Base-by-base conservation (phyloP, 441 rosid species). In the Isatis lusitanica region DNA sequence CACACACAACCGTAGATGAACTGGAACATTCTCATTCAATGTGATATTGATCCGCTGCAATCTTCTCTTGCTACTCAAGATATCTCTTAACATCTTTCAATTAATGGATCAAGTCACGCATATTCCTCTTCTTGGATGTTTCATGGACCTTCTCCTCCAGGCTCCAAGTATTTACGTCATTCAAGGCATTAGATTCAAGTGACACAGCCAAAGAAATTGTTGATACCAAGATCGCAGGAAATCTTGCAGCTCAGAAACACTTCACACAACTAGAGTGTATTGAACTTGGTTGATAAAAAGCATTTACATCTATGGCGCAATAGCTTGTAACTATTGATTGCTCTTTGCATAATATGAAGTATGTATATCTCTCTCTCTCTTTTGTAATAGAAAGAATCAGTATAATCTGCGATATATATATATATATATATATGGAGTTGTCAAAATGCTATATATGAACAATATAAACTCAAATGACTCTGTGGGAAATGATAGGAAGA, bases 61-160 rank as follows among this genome's bases (percentile, higher is more conserved):
- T 62, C 21, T 21, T 40, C 3, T 7, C 28, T 28, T 28, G 38
- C 77, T 57, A 47, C 59, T 47, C 18, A 36, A 36, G 47, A 65
- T n/a, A 56, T 31, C 21, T 62, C 38, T 31, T 15, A 4, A 56
- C 40, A 9, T 10, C 21, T 21, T 4, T 9, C 15, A 16, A 55
- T 9, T 9, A 40, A 64, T 73, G 71, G 77, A 33, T 64, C 77
- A 7, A 65, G 18, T 18, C 17, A 68, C 68, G 7, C 24, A 66
- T 40, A 30, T 71, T 65, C 80, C 76, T 11, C 68, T 77, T 65
- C 24, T 76, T 39, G 76, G 76, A 0, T 76, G 76, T 36, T 33
- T 76, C 21, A 17, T 71, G 7, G 68, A 71, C 9, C 15, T 64
- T 65, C 11, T 76, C 8, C 40, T 24, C 6, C 68, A 17, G 17